Evolutionary conservation across 768 basidiomycete genomes (phyloP).

Genomic region (Russula dissimulans): DNA sequence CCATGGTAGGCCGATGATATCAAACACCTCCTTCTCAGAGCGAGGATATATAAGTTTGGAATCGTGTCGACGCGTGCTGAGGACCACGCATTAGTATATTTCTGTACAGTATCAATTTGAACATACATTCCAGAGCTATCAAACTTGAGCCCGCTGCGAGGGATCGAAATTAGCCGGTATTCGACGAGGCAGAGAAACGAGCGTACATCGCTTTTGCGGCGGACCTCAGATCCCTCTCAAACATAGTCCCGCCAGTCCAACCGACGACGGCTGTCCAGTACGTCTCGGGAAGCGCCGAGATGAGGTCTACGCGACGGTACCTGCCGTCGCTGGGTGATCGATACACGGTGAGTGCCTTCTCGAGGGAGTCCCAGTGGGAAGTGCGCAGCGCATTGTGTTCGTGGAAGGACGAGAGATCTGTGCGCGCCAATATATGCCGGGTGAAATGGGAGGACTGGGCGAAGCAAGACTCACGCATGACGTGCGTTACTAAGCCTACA

Average conservation of each 20-base stretch:
- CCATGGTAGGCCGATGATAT: slow-evolving; percentile 58
- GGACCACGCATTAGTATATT: not conserved
- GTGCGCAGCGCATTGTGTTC: slow-evolving; percentile 43
- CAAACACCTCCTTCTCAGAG: slow-evolving; percentile 66
- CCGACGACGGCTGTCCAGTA: slow-evolving; percentile 89
- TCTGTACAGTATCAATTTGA: not conserved
- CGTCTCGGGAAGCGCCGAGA: slow-evolving; percentile 63
- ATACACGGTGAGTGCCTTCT: slow-evolving; percentile 80
- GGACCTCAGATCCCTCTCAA: slow-evolving; percentile 72
- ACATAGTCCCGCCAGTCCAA: slow-evolving; percentile 90
- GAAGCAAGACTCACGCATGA: slow-evolving; percentile 56
- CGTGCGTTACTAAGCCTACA: slow-evolving; percentile 65
- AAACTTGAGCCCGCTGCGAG: slow-evolving; percentile 64
- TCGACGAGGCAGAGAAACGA: not conserved
- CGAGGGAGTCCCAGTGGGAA: slow-evolving; percentile 69
- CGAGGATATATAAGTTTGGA: slow-evolving; percentile 49
- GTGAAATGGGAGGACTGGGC: not conserved
- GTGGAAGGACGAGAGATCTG: slow-evolving; percentile 57
- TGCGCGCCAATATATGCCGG: not conserved
- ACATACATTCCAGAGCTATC: slow-evolving; percentile 41
- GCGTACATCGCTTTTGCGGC: slow-evolving; percentile 58
- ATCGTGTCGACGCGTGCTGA: slow-evolving; percentile 55
- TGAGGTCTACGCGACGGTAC: slow-evolving; percentile 68
- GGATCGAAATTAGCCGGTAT: not conserved
- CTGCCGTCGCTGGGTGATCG: slow-evolving; percentile 39